These are phyloP conservation scores for Ophiostoma australiae DNA, from an alignment of 2,329 filamentous ascomycete genomes.

Conservation along the genomic window DNA sequence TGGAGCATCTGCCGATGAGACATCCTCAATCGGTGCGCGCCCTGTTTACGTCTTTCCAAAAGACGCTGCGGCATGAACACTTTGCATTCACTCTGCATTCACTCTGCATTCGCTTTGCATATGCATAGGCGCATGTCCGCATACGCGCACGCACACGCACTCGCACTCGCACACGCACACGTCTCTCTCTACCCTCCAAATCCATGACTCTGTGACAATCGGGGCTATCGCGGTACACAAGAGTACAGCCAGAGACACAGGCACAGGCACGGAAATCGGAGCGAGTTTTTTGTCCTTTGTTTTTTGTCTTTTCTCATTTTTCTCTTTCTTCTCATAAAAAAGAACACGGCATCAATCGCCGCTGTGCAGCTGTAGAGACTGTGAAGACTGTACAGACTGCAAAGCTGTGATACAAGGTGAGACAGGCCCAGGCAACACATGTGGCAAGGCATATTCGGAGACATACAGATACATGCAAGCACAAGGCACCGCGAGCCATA, in stretches of 20 bases:
- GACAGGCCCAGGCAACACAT: conserved; percentile 5
- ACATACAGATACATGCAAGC: not conserved
- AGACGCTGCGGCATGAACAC: not conserved
- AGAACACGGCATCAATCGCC: too few species aligned
- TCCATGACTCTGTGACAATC: not conserved
- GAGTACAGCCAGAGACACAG: not conserved
- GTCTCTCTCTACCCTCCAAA: conserved; percentile 9
- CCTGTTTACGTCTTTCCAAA: not conserved
- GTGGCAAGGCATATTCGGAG: not conserved
- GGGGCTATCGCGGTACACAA: conserved; percentile 8
- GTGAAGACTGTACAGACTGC: not conserved
- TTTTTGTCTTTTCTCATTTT: too few species aligned
- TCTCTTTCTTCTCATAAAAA: too few species aligned
- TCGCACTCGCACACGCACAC: not conserved
- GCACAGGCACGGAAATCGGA: conserved; percentile 1
- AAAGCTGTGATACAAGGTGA: not conserved
- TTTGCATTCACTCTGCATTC: not conserved
- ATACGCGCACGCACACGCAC: not conserved
- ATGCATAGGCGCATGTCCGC: not conserved
- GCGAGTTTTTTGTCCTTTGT: too few species aligned
- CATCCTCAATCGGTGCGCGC: too few species aligned
- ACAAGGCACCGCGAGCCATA: not conserved
- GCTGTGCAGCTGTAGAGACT: too few species aligned
- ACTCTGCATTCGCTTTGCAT: not conserved
- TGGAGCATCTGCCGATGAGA: too few species aligned